phyloP scores from a whole-genome alignment of 2,329 filamentous ascomycete species.

The Chaetomium olivaceum region DNA sequence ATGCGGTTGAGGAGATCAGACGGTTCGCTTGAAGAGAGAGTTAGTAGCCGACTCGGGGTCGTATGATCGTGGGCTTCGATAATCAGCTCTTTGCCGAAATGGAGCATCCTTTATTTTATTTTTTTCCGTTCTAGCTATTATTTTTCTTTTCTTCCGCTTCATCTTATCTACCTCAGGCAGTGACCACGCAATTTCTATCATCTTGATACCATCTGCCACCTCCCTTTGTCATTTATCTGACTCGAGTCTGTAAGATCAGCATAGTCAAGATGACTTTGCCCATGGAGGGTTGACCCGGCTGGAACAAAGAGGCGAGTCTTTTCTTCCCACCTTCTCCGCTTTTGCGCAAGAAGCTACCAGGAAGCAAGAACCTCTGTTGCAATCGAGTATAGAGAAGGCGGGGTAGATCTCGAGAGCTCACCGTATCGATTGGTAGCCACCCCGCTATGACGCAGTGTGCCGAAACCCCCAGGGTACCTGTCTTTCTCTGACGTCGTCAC shows the following conservation, averaged over 20 bases:
- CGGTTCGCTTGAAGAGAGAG: not conserved
- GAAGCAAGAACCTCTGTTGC: not conserved
- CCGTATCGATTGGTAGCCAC: not conserved
- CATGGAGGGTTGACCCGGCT: too few species aligned
- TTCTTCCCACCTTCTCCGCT: not conserved
- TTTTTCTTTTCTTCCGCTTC: not conserved
- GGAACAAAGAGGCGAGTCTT: not conserved
- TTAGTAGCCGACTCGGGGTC: not conserved
- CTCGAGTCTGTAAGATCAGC: not conserved
- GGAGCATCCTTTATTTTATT: not conserved
- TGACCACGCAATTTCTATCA: not conserved
- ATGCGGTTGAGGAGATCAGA: not conserved
- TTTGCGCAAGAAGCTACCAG: not conserved
- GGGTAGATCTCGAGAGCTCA: not conserved
- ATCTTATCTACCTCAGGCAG: not conserved
- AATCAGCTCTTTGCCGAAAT: not conserved
- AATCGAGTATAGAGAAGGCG: not conserved
- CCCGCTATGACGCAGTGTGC: slow-evolving; percentile 23
- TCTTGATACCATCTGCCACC: not conserved
- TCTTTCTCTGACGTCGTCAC: not conserved
- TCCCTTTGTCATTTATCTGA: not conserved
- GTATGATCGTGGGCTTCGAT: not conserved
- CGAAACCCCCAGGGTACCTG: not conserved
- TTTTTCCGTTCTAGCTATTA: not conserved
- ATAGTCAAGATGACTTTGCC: not conserved